Evolutionary conservation across 257 asterid species (phyloP), one percentile per base, ranked within the genome.

Genomic region (Nicotiana undulata): DNA sequence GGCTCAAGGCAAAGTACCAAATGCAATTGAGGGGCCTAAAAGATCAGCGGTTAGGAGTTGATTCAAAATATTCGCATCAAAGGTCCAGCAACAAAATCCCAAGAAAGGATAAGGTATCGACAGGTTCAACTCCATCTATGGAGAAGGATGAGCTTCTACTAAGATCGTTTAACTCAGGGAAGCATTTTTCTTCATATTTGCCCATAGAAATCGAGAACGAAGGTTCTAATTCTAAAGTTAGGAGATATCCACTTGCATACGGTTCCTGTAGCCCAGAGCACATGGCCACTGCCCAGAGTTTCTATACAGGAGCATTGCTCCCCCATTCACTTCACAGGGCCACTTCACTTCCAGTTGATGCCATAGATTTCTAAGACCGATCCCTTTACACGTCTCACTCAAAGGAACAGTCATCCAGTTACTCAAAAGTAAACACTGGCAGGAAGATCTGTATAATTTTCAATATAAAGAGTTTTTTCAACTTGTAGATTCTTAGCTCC

Each of bases 1-100:
- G 96, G 96, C 90, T 91, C 31, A 90, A 91, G 91, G 94, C 92
- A 59, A 93, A 86, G 88, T 90, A 88, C 76, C 91, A 86, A 72
- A 78, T 77, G 85, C 93, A 91, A 76, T 31, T 90, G 87, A 90
- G 88, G 79, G 92, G 87, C 59, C 83, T 91, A 46, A 86, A 82
- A 34, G 88, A 88, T 85, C 85, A 89, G 52, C 88, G 85, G 28
- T 83, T 86, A 1, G 84, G 90, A 66, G 80, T 83, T 9, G 22
- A 70, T 76, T 81, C 85, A 52, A 82, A 86, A 63, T 65, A 85
- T 70, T 79, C 81, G 6, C 40, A n/a, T 60, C 49, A 75, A 58
- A 64, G 66, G 22, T 58, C 79, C 34, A 63, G 61, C 55, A 68
- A 68, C 81, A 82, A 80, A 31, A 82, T 80, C 76, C 63, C 63